Evolutionary conservation across 2,329 filamentous ascomycete genomes (phyloP).

Genomic region (Sclerotinia minor): DNA sequence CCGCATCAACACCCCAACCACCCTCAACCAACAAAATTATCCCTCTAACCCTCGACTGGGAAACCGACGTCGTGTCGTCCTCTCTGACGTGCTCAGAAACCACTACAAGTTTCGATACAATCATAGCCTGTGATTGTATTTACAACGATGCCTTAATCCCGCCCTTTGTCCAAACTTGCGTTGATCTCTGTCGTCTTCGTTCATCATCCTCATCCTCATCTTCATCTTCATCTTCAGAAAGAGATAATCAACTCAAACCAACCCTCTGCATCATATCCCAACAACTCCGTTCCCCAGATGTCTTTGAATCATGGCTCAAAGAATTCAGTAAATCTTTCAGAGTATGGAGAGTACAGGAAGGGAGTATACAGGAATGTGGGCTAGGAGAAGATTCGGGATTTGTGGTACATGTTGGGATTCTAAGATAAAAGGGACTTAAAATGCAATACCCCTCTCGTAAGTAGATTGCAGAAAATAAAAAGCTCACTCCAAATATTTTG

Average conservation of each 20-base stretch:
- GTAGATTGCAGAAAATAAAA: background rate
- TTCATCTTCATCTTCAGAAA: background rate
- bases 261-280: conserved; percentile 83
- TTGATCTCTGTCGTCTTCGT: conserved; percentile 68
- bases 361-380: background rate
- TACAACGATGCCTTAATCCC: conserved; percentile 87
- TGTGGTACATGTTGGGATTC: conserved; percentile 74
- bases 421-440: conserved; percentile 47
- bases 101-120: conserved; percentile 61
- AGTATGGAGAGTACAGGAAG: conserved; percentile 66
- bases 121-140: conserved; percentile 90
- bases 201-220: background rate
- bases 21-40: conserved; percentile 13
- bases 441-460: background rate
- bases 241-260: conserved; percentile 43
- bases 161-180: conserved; percentile 80
- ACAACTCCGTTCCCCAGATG: conserved; percentile 80
- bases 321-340: conserved; percentile 66
- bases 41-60: conserved; percentile 72
- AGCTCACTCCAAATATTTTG: no score
- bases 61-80: conserved; percentile 47
- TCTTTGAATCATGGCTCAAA: conserved; percentile 79
- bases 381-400: conserved; percentile 63
- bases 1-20: background rate
- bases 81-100: conserved; percentile 37